Evolutionary conservation across 805 yeast genomes (phyloP), one percentile per base, ranked within the genome.

Genomic region (Candida suzukii): DNA sequence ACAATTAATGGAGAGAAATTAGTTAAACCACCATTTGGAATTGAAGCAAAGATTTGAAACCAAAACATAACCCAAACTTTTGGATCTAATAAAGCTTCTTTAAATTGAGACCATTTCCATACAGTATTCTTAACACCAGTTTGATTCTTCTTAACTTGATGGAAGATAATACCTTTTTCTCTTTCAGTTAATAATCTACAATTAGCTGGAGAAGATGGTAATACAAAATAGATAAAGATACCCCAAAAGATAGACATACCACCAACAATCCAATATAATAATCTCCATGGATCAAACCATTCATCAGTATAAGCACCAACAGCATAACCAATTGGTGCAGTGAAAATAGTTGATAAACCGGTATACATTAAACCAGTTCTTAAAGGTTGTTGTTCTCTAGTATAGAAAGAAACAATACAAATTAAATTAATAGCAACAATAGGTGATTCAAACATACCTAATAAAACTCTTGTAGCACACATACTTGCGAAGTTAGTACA

Each of bases 11-110:
- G 43, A 11, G 67, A 63, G 58, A 75, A 75, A 51, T 67, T 72
- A 18, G 77, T 67, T 22, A 74, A 52, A 31, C 80, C 83, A 51
- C 83, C 84, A 49, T 76, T 75, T 39, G 83, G 83, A 47, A 80
- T 68, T 40, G 70, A 57, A 26, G 72, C 52, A 19, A 70, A 68
- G 40, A 70, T 60, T 11, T 63, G 53, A 50, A 74, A 69, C 49
- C 66, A 61, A 36, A 76, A 70, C 53, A 68, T 63, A 20, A 72
- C 48, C 73, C 76, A 78, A 4, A 74, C 68, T 51, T 72, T 70
- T 28, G 62, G 56, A 51, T 81, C 88, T 11, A 55, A 44, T 22
- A 80, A 41, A 3, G 78, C 76, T 58, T 81, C 87, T 27, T 52
- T 61, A 39, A 78, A 64, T 56, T 81, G 88, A 41, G 67, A 54